These are phyloP conservation scores for Ophiostoma australiae DNA, from an alignment of 2,329 filamentous ascomycete genomes.

Conservation along the genomic window DNA sequence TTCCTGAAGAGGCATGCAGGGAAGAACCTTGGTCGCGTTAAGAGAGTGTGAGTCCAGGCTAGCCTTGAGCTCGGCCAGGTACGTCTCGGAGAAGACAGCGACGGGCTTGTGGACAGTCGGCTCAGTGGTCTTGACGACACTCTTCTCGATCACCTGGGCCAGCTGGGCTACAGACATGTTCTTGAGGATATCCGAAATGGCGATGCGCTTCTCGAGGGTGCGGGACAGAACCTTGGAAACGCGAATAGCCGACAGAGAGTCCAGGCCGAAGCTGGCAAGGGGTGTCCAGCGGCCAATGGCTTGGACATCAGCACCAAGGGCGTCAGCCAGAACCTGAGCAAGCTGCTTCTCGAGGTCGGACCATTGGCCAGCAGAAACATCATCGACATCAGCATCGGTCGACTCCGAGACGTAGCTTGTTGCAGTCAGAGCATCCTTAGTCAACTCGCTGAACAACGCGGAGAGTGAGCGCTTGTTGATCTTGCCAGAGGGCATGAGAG, in stretches of 20 bases:
- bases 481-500: conserved; percentile 71
- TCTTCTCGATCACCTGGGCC: conserved; percentile 35
- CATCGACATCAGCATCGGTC: neutral
- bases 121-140: neutral
- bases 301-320: conserved; percentile 42
- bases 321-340: conserved; percentile 48
- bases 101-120: neutral
- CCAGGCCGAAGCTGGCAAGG: conserved; percentile 72
- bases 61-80: conserved; percentile 26
- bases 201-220: conserved; percentile 44
- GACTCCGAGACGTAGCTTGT: neutral
- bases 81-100: conserved; percentile 32
- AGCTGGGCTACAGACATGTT: conserved; percentile 63
- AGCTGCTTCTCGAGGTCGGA: conserved; percentile 50
- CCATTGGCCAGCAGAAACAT: conserved; percentile 6
- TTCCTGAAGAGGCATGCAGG: conserved; percentile 83
- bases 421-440: conserved; percentile 33
- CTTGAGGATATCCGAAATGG: conserved; percentile 66
- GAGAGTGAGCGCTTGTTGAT: conserved; percentile 57
- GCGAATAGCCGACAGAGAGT: conserved; percentile 76
- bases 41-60: conserved; percentile 16
- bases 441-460: conserved; percentile 44
- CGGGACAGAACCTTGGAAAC: conserved; percentile 55
- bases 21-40: conserved; percentile 55
- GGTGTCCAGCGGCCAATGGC: conserved; percentile 61